Base-by-base conservation (phyloP, 805 yeast genomes). In the Wickerhamiella musiphila region DNA sequence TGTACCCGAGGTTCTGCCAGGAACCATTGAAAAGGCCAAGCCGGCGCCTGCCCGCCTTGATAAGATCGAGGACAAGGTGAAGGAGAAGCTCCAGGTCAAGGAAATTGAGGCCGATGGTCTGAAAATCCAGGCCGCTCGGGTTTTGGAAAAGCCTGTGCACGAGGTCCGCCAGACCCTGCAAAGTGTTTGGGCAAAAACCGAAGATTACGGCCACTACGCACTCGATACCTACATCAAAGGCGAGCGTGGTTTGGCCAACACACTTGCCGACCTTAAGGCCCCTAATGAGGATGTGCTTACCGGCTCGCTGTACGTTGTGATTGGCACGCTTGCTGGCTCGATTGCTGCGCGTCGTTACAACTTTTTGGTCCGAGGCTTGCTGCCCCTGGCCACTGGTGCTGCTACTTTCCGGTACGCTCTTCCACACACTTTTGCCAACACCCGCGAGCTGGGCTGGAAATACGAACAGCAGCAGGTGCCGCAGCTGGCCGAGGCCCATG, bases 311-410 rank as follows among this genome's bases (percentile, higher is more conserved):
- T 82, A 78, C 49, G 61, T 82, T 24, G 48, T 70, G 7, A 66
- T 79, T 18, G 83, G 81, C 10, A 64, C 70, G 2, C 60, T 82
- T 34, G 57, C 81, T 6, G 93, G 93, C 23, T 66, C 76, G 28
- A 73, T 81, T 32, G 44, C 73, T 31, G 69, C 90, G 2, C 76
- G 92, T 46, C 70, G 73, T 44, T 63, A 77, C 36, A 70, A 70
- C 35, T 41, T 73, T 15, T 32, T 73, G 2, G 47, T 76, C 9
- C 69, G 73, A 45, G 58, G 63, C 3, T 39, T 65, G 1, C 56
- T 66, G 11, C 93, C 93, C 1, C 35, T 73, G 2, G 54, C 59
- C 0, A 62, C 75, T 33, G 90, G 84, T 10, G 39, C 66, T 18
- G 65, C 58, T 5, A 70, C 86, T 1, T 78, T 82, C 56, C 67